Conservation (phyloP, 176 grass and related monocot genomes). For the Echinochloa phyllopogon region DNA sequence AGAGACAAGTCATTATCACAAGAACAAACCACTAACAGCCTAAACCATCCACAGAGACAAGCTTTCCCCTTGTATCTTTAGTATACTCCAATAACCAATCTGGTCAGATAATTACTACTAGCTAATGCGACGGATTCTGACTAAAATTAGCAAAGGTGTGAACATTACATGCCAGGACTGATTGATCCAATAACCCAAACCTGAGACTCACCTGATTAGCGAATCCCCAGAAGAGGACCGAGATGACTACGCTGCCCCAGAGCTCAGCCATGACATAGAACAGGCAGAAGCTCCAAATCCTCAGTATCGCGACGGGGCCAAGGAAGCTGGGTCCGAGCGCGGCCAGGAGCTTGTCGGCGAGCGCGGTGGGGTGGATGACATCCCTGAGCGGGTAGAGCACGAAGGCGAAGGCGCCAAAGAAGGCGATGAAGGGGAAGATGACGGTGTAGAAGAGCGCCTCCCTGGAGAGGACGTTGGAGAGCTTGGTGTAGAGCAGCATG, state of each 20-base stretch:
- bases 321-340: constrained; percentile 80
- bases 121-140: neutral
- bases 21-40: neutral
- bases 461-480: constrained; percentile 70
- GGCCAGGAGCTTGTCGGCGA: constrained; percentile 74
- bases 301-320: constrained; percentile 71
- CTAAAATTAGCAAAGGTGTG: neutral
- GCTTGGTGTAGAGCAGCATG: constrained; percentile 94
- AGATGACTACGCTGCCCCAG: constrained; percentile 92
- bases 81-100: constrained; percentile 3
- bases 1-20: constrained; percentile 7
- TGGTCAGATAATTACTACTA: neutral
- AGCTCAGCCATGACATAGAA: constrained; percentile 98
- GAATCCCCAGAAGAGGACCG: constrained; percentile 92
- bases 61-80: neutral
- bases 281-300: constrained; percentile 92
- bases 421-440: constrained; percentile 88
- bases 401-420: constrained; percentile 82
- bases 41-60: constrained; percentile 28
- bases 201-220: constrained; percentile 68
- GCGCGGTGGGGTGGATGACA: constrained; percentile 69
- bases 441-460: constrained; percentile 89
- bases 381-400: constrained; percentile 77
- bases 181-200: constrained; percentile 15
- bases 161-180: constrained; percentile 13